Base-by-base conservation (phyloP, 2,329 filamentous ascomycete species). In the Alternaria ventricosa region DNA sequence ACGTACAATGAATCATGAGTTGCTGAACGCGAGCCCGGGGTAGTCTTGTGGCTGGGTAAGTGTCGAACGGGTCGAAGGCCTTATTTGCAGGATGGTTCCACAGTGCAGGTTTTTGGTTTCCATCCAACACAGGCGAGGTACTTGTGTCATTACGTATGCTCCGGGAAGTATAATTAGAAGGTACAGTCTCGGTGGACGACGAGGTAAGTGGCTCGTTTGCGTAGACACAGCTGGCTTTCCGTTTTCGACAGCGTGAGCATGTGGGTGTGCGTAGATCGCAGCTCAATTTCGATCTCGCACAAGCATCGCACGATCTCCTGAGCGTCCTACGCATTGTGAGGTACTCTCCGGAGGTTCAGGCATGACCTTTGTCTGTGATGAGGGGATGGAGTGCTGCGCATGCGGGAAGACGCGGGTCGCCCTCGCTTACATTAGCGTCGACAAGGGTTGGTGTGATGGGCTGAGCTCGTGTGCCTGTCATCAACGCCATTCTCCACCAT, bases 1-100 rank as follows among this genome's bases (percentile, higher is more conserved):
- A 81, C 80, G 64, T 81, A 88, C 87, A 88, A 68, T 81, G 81
- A 66, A 87, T 82, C 25, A 88, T 87, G n/a, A 88, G 80, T 30
- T 83, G 81, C 65, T 88, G 85, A 36, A 87, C 84, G 25, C 83
- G 84, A 15, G 76, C 74, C 22, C 84, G 81, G 6, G 84, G 82
- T 27, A 88, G 82, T 61, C 85, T 82, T 0, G 85, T 87, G 22
- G 75, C 76, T 6, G 87, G 87, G 68, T 87, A 87, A 4, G 86
- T 85, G 55, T 88, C 85, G 63, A 88, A 88, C 0, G 86, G 86
- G 65, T 88, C 87, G 27, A 36, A 87, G 72, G 9, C 80, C 80
- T 2, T 75, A 77, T 51, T 79, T 44, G 3, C 60, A 10, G 30
- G 49, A 25, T 53, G 18, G 10, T n/a, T 12, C 49, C 49, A 53